Base-by-base conservation (phyloP, 768 basidiomycete species). In the Suillus tomentosus region DNA sequence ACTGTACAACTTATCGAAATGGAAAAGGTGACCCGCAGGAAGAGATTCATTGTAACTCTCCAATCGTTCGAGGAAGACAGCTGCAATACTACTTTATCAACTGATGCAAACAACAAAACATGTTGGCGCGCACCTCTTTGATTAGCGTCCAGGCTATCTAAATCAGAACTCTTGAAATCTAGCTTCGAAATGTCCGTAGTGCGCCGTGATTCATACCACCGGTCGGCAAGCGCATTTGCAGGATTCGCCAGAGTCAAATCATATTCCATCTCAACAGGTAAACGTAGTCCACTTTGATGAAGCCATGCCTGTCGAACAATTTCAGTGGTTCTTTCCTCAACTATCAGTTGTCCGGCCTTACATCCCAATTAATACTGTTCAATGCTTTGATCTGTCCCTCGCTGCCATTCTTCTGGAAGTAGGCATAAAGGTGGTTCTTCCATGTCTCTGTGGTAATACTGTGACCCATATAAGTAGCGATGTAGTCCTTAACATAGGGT, bases 381-480 rank as follows among this genome's bases (percentile, higher is more conserved):
- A 88, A 76, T 7, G 77, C 78, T 54, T 78, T 77, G 62, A 85
- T 72, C 70, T 84, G 82, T 66, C 81, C 79, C 58, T 78, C 68
- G 3, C 75, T 76, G 24, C 79, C 79, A 61, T 80, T 70, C 48
- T 72, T 73, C 59, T 74, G 69, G 68, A 80, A 88, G 75, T 82
- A 88, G 19, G 74, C 71, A 64, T 84, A 88, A 34, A 88, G 66
- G 67, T 88, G 85, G 1, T 78, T 76, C 69, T 82, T 83, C 86
- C 87, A 88, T 64, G 86, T 77, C 40, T 79, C 77, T 7, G 85
- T 87, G 10, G 81, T 82, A 71, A 88, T 86, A 56, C 85, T 85
- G 50, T 79, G 79, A 10, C 85, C 82, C 67, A 79, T 81, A 70
- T 83, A 87, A 3, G 84, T 85, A 57, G 76, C 74, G 57, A 85